Evolutionary conservation across 2,329 filamentous ascomycete genomes (phyloP), one percentile per base, ranked within the genome.

Genomic region (Cyphellophora attinorum): DNA sequence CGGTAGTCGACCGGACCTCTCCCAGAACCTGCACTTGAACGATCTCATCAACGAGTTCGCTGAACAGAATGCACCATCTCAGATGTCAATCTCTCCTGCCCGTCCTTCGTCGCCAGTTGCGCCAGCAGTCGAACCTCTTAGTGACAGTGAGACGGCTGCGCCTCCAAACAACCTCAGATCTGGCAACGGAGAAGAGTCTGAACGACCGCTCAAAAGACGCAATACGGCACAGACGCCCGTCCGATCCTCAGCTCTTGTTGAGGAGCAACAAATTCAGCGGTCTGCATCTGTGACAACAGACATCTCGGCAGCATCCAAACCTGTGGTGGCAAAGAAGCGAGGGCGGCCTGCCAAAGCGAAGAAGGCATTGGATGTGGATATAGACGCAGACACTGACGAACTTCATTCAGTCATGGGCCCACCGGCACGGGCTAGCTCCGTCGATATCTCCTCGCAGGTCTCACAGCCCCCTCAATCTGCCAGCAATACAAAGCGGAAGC

Each of bases 381-480:
- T 25, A n/a, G 21, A n/a, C 8, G 8, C 21, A 25, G 21, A 8
- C n/a, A 25, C 21, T n/a, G 21, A 25, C n/a, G 8, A 25, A 25
- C 21, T 8, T 8, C 21, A 8, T 25, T 25, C n/a, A 8, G 21
- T 14, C 4, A 11, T 33, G 5, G 29, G 16, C 15, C 25, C 39
- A 25, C 21, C 42, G n/a, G n/a, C n/a, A 17, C 27, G 42, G 28
- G 38, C 35, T 12, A 39, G 40, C 21, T 46, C 44, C n/a, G 27
- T 46, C 3, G 45, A 49, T 23, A 42, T 43, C 6, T 16, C 42
- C 8, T 46, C 45, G 29, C 39, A 42, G 35, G 37, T 38, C 11
- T 46, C 45, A 15, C 34, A 47, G 12, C 27, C 30, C 8, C 44
- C 44, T 14, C 33, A 35, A 5, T 34, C 29, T 5, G 23, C 35